phyloP scores from a whole-genome alignment of 2,329 filamentous ascomycete genomes.

The Beauveria caledonica region DNA sequence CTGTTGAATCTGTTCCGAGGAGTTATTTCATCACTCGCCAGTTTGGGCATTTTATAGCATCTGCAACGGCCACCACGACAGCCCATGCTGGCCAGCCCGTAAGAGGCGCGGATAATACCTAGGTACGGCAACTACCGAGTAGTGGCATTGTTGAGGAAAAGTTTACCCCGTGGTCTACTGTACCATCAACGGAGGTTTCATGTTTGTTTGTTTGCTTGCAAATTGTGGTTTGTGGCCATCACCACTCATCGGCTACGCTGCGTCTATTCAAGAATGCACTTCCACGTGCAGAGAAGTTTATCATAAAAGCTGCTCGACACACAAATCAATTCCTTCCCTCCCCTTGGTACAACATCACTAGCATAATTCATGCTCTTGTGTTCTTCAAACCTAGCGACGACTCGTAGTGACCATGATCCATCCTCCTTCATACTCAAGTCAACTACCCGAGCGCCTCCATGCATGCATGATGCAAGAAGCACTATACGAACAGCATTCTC shows the following conservation, averaged over 20 bases:
- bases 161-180: background rate
- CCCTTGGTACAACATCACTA: conserved; percentile 54
- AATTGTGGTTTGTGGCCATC: background rate
- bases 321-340: conserved; percentile 31
- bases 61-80: background rate
- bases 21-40: background rate
- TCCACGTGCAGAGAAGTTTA: conserved; percentile 61
- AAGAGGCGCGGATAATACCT: background rate
- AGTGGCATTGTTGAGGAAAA: background rate
- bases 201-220: background rate
- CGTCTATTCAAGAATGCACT: conserved; percentile 16
- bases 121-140: background rate
- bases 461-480: conserved; percentile 88
- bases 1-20: too few relatives aligned
- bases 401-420: conserved; percentile 50
- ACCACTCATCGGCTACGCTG: background rate
- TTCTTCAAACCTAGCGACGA: conserved; percentile 68
- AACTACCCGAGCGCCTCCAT: conserved; percentile 69
- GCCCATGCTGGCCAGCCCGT: background rate
- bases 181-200: too few relatives aligned
- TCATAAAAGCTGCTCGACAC: conserved; percentile 75
- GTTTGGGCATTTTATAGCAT: background rate
- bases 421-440: conserved; percentile 30
- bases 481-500: conserved; percentile 26
- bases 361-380: conserved; percentile 96